A percentile compares a stretch with the other conserved stretches of the same genome.
Conservation (phyloP, 805 yeast genomes). For the Barnettozyma sucrosica region DNA sequence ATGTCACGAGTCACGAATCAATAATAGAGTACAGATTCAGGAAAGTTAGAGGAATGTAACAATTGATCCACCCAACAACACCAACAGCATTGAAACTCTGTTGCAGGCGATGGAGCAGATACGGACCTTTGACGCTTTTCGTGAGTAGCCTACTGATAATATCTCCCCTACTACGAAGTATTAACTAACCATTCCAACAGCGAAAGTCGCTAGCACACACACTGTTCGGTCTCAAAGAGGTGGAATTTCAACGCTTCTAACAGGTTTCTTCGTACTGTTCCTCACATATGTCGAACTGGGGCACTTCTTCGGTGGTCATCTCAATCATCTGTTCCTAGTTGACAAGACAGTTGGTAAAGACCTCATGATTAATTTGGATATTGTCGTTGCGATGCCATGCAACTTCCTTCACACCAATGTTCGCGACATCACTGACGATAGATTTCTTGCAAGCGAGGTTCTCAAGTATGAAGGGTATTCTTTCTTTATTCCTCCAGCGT, state of each 20-base stretch:
- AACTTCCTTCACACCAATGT: slow-evolving; percentile 67
- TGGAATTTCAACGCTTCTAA: slow-evolving; percentile 61
- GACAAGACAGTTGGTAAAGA: slow-evolving; percentile 53
- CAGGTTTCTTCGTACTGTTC: slow-evolving; percentile 56
- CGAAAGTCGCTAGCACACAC: slow-evolving; percentile 66
- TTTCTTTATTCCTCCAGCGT: slow-evolving; percentile 49
- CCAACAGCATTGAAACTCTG: not conserved
- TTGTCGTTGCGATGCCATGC: slow-evolving; percentile 83
- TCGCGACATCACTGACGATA: slow-evolving; percentile 70
- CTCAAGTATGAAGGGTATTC: slow-evolving; percentile 62
- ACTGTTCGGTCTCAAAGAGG: slow-evolving; percentile 73
- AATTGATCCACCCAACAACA: not conserved
- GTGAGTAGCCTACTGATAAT: slow-evolving; percentile 35
- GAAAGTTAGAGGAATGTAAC: too few relatives aligned
- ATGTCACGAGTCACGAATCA: not conserved
- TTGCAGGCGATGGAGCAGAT: slow-evolving; percentile 22
- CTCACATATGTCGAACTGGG: slow-evolving; percentile 83
- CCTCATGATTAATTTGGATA: slow-evolving; percentile 69
- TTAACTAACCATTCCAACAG: slow-evolving; percentile 27
- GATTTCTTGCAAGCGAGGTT: slow-evolving; percentile 70
- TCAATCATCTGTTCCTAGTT: slow-evolving; percentile 73
- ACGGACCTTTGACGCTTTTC: slow-evolving; percentile 66
- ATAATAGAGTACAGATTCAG: not conserved
- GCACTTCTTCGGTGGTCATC: slow-evolving; percentile 73
- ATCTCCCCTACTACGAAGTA: not conserved